These are phyloP conservation scores for Penicillium malachiteum DNA, from an alignment of 495 filamentous ascomycete genomes.

Conservation along the genomic window DNA sequence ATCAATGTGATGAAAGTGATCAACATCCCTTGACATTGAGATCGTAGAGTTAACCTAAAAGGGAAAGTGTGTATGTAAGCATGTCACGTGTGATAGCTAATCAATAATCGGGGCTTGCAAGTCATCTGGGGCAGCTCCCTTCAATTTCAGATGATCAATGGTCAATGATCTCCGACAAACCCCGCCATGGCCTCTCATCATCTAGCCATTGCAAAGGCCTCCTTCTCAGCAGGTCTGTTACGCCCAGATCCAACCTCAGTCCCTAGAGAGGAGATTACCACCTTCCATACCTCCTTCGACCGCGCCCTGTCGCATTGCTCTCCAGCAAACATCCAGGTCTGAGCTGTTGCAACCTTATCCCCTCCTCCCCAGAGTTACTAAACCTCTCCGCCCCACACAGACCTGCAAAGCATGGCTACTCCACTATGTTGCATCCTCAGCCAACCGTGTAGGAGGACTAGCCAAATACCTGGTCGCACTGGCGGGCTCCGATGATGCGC, in stretches of 20 bases:
- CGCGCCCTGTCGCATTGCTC: constrained; percentile 72
- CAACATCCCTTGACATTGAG: background rate
- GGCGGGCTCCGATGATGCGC: constrained; percentile 54
- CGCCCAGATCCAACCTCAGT: constrained; percentile 73
- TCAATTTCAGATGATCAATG: no score
- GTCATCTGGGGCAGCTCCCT: background rate
- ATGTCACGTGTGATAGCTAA: background rate
- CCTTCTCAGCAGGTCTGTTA: constrained; percentile 72
- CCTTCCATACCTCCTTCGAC: constrained; percentile 68
- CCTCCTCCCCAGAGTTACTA: constrained; percentile 35
- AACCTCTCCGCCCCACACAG: constrained; percentile 54
- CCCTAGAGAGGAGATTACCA: constrained; percentile 67
- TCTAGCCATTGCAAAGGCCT: constrained; percentile 78
- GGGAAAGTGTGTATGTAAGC: background rate
- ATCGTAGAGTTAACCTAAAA: background rate
- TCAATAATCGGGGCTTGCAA: background rate
- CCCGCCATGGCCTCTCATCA: constrained; percentile 66
- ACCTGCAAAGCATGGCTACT: constrained; percentile 86
- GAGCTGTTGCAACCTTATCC: constrained; percentile 46
- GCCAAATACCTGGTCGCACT: constrained; percentile 76
- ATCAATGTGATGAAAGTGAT: background rate
- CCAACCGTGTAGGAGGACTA: constrained; percentile 62
- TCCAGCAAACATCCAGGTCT: constrained; percentile 91
- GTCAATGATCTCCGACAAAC: background rate
- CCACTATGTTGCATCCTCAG: constrained; percentile 65